phyloP scores from a whole-genome alignment of 345 rosid species.

The Acer campestre region DNA sequence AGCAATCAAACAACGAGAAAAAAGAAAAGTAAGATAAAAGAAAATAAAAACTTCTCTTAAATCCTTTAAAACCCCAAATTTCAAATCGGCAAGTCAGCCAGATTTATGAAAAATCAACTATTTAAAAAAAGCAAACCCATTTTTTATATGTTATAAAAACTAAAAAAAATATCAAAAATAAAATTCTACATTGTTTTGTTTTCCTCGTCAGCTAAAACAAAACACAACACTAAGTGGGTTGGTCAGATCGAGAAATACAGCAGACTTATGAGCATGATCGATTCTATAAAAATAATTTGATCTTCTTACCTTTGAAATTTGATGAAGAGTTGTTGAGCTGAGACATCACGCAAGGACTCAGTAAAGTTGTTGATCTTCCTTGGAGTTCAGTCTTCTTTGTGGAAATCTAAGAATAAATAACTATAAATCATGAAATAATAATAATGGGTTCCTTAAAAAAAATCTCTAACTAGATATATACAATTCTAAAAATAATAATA shows the following conservation, averaged over 20 bases:
- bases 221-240: not conserved
- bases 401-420: too few relatives aligned
- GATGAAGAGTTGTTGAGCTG: conserved; percentile 15
- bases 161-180: too few relatives aligned
- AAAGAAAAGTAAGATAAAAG: not conserved
- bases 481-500: too few relatives aligned
- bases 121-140: too few relatives aligned
- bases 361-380: conserved; percentile 19
- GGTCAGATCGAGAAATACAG: conserved; percentile 20
- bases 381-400: conserved; percentile 10
- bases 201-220: not conserved
- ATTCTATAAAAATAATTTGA: conserved; percentile 15
- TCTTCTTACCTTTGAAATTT: conserved; percentile 22
- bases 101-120: too few relatives aligned
- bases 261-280: not conserved
- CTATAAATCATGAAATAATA: too few relatives aligned
- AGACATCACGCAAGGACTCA: not conserved
- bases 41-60: not conserved
- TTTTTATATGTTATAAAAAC: too few relatives aligned
- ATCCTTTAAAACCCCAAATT: not conserved
- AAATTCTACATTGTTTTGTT: not conserved
- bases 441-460: too few relatives aligned
- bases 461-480: too few relatives aligned
- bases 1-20: not conserved
- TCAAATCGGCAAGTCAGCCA: too few relatives aligned